phyloP scores from a whole-genome alignment of 352 stramenopile species.

The Globisporangium apiculatum region DNA sequence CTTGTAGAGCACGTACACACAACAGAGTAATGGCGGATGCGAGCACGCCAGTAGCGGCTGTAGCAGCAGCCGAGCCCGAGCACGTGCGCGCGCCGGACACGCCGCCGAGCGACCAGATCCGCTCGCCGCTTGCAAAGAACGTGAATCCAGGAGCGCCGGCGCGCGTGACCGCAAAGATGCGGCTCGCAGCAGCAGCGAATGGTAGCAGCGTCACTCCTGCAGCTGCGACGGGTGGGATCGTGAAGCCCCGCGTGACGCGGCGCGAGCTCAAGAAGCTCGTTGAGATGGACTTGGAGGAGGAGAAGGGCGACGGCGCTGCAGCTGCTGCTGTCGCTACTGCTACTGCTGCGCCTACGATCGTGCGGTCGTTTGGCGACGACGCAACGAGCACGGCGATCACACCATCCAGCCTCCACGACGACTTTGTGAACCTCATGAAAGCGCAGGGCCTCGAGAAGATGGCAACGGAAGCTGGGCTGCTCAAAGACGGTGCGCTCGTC shows the following conservation, averaged over 20 bases:
- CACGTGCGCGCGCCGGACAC: constrained; percentile 18
- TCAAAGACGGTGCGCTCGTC: constrained; percentile 67
- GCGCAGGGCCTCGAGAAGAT: constrained; percentile 78
- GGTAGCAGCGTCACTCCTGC: constrained; percentile 3
- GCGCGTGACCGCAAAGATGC: constrained; percentile 37
- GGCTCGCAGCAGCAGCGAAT: constrained; percentile 10
- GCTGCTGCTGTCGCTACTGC: background rate
- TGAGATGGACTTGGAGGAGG: constrained; percentile 71
- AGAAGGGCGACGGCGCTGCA: constrained; percentile 24
- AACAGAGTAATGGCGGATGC: background rate
- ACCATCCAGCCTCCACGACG: constrained; percentile 74
- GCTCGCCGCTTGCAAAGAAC: constrained; percentile 26
- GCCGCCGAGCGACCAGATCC: constrained; percentile 18
- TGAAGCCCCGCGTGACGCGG: constrained; percentile 52
- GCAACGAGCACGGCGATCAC: constrained; percentile 28
- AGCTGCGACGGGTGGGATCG: constrained; percentile 9
- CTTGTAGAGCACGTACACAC: background rate
- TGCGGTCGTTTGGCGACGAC: constrained; percentile 36
- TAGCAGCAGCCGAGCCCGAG: constrained; percentile 19
- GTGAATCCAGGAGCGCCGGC: constrained; percentile 35
- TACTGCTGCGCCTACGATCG: background rate
- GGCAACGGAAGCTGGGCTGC: constrained; percentile 62
- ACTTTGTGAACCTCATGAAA: constrained; percentile 87
- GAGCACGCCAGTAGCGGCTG: background rate
- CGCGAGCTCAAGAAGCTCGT: constrained; percentile 76